A percentile compares a stretch with the other conserved stretches of the same genome.
These are phyloP conservation scores for Nasturtium officinale DNA, from an alignment of 345 rosid species.

Conservation along the genomic window DNA sequence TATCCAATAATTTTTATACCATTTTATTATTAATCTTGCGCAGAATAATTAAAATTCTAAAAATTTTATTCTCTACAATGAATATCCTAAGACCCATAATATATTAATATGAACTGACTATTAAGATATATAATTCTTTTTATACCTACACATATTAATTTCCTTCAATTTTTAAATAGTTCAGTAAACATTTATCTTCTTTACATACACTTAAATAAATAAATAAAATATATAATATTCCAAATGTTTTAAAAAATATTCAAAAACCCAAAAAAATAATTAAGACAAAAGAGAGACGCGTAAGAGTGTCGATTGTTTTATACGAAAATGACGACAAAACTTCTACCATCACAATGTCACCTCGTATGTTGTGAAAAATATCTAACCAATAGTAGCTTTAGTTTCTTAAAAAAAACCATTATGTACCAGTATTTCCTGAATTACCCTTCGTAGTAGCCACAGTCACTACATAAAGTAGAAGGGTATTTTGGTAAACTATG, in stretches of 20 bases:
- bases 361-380: not conserved
- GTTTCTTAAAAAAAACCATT: too few species aligned
- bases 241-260: not conserved
- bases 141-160: too few species aligned
- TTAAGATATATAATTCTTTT: not conserved
- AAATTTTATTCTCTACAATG: not conserved
- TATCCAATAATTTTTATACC: too few species aligned
- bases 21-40: too few species aligned
- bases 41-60: not conserved
- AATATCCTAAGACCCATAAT: not conserved
- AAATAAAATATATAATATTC: not conserved
- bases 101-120: not conserved
- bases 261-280: not conserved
- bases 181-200: too few species aligned
- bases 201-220: not conserved
- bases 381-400: too few species aligned
- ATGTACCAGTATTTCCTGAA: conserved; percentile 7
- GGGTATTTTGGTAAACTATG: conserved; percentile 5
- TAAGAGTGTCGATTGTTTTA: not conserved
- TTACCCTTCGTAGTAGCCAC: not conserved
- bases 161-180: too few species aligned
- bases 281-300: not conserved
- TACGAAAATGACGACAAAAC: not conserved
- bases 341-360: not conserved
- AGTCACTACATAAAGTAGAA: not conserved